Conservation (phyloP, 2,329 filamentous ascomycete species). For the Monosporascus cannonballus region DNA sequence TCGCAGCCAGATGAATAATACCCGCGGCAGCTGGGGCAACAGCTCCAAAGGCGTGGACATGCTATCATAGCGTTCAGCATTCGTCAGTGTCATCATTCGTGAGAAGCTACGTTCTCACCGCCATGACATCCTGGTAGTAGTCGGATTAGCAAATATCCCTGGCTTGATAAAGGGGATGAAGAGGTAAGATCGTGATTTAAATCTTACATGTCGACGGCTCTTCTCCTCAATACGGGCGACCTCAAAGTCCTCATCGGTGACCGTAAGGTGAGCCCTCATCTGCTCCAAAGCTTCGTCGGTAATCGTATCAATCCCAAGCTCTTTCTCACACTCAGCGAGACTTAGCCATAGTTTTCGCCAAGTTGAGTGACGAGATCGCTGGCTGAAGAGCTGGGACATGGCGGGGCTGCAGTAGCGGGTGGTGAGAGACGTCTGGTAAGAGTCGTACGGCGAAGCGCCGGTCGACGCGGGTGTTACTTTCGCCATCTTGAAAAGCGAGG, state of each 20-base stretch:
- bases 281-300: conserved; percentile 67
- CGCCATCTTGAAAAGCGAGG: background rate
- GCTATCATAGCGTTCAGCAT: conserved; percentile 25
- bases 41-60: conserved; percentile 69
- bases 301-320: conserved; percentile 69
- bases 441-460: background rate
- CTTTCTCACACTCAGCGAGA: conserved; percentile 76
- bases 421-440: conserved; percentile 62
- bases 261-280: conserved; percentile 66
- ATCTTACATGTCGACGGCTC: conserved; percentile 50
- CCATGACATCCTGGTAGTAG: conserved; percentile 47
- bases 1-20: conserved; percentile 74
- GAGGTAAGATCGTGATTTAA: background rate
- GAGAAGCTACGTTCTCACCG: conserved; percentile 30
- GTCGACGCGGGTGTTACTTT: background rate
- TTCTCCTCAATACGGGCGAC: conserved; percentile 73
- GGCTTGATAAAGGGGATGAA: background rate
- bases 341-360: conserved; percentile 76
- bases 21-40: conserved; percentile 47
- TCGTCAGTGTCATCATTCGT: background rate
- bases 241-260: conserved; percentile 74
- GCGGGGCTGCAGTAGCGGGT: conserved; percentile 67
- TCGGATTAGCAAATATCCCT: conserved; percentile 5
- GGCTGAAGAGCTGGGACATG: conserved; percentile 76
- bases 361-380: conserved; percentile 69